A percentile compares a stretch with the other conserved stretches of the same genome.
These are phyloP conservation scores for Plasmopara halstedii DNA, from an alignment of 352 stramenopile genomes.

Conservation along the genomic window DNA sequence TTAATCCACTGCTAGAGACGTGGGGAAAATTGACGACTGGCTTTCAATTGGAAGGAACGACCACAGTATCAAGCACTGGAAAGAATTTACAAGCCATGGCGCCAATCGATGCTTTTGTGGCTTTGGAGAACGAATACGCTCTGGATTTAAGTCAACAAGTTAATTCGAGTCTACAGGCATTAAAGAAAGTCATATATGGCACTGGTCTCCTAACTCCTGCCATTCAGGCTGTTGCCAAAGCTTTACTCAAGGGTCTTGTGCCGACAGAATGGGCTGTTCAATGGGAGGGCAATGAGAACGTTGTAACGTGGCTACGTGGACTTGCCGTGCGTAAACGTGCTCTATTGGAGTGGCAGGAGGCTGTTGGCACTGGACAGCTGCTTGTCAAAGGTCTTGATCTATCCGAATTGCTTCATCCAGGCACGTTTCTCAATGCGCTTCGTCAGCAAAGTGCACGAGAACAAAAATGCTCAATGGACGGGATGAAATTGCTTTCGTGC, in stretches of 20 bases:
- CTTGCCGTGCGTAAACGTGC: conserved; percentile 76
- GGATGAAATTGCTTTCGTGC: conserved; percentile 84
- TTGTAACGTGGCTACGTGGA: conserved; percentile 68
- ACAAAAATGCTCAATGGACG: conserved; percentile 84
- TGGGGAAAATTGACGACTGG: conserved; percentile 80
- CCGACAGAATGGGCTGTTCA: conserved; percentile 71
- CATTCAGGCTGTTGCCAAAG: conserved; percentile 73
- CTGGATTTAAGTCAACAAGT: conserved; percentile 66
- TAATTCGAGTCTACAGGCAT: conserved; percentile 50
- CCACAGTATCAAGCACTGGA: conserved; percentile 6
- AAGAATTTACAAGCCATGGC: conserved; percentile 41
- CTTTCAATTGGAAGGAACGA: conserved; percentile 38
- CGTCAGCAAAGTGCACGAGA: conserved; percentile 86
- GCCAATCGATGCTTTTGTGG: conserved; percentile 88
- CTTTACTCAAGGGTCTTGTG: conserved; percentile 66
- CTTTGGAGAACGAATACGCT: conserved; percentile 84
- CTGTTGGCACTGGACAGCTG: conserved; percentile 47
- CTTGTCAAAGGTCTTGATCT: conserved; percentile 77
- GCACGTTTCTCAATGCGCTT: conserved; percentile 92
- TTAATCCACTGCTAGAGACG: conserved; percentile 85
- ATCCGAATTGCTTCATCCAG: conserved; percentile 88
- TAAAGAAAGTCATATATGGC: conserved; percentile 90
- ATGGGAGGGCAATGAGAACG: conserved; percentile 76
- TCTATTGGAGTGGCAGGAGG: conserved; percentile 80
- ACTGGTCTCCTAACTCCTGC: conserved; percentile 84